A percentile compares a stretch with the other conserved stretches of the same genome.
These are phyloP conservation scores for cucumber (Cucumis sativus) DNA, from an alignment of 306 rosid genomes.

Conservation along the genomic window Cucumber_9930_V3 NC_026656.2:20849501-20850000, in stretches of 20 bases:
- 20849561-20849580: not conserved
- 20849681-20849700: not conserved
- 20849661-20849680: not conserved
- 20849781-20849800: not conserved
- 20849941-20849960: not conserved
- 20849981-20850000: too few species aligned
- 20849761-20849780: not conserved
- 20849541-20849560: not conserved
- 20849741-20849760: not conserved
- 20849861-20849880: not conserved
- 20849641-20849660: not conserved
- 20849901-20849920: not conserved
- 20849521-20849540: not conserved
- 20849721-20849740: not conserved
- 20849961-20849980: too few species aligned
- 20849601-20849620: not conserved
- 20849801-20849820: too few species aligned
- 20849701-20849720: not conserved
- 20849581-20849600: not conserved
- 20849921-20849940: not conserved
- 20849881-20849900: not conserved
- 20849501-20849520: not conserved
- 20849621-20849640: not conserved
- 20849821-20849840: too few species aligned
- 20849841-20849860: too few species aligned